Conservation (phyloP, 805 yeast genomes). For the Lipomyces sp. region DNA sequence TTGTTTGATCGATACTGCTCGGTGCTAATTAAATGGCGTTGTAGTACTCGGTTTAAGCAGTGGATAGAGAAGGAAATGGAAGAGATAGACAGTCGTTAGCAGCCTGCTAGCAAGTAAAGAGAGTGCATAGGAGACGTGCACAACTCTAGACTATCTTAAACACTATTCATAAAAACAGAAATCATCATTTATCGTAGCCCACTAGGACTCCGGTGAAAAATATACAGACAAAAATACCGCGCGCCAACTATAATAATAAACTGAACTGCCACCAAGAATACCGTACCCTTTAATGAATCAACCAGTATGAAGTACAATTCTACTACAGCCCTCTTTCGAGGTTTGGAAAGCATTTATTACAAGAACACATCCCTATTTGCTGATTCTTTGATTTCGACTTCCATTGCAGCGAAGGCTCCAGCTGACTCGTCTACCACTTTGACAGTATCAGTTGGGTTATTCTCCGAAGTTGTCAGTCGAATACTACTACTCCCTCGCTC, state of each 20-base stretch:
- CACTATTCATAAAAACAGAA: conserved; percentile 1
- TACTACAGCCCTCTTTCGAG: not conserved
- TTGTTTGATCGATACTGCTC: not conserved
- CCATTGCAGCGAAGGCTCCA: not conserved
- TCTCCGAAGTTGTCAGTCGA: not conserved
- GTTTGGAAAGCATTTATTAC: not conserved
- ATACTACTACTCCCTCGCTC: not conserved
- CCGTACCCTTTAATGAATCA: not conserved
- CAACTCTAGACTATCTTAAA: not conserved
- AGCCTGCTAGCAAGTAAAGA: not conserved
- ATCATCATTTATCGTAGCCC: not conserved
- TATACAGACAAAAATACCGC: not conserved
- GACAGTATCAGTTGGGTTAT: not conserved
- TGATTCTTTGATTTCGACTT: not conserved
- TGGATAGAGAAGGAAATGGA: conserved; percentile 30
- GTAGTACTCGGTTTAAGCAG: conserved; percentile 12
- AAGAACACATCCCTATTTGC: not conserved
- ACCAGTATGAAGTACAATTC: not conserved
- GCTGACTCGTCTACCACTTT: not conserved
- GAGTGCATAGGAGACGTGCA: not conserved
- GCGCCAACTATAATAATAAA: not conserved
- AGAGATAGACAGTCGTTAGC: not conserved
- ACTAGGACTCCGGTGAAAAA: not conserved
- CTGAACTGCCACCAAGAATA: not conserved
- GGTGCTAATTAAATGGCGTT: not conserved